These are phyloP conservation scores for Xerocomellus dryophilus DNA, from an alignment of 768 basidiomycete species.

Conservation along the genomic window DNA sequence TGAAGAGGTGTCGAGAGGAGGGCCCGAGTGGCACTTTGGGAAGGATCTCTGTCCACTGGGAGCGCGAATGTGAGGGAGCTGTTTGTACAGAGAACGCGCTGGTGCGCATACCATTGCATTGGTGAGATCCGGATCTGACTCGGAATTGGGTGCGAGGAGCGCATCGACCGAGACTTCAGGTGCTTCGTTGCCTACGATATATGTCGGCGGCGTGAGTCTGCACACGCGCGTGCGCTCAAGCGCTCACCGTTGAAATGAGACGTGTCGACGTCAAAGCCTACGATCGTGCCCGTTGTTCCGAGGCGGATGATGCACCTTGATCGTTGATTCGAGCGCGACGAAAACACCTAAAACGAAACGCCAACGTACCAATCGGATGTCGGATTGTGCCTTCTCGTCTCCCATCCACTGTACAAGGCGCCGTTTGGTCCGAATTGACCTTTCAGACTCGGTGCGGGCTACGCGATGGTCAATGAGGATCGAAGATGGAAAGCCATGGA, in stretches of 20 bases:
- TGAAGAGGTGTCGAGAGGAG: slow-evolving; percentile 85
- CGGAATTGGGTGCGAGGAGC: slow-evolving; percentile 42
- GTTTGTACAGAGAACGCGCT: not conserved
- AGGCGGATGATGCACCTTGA: slow-evolving; percentile 86
- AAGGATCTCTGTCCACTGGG: slow-evolving; percentile 78
- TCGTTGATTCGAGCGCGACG: not conserved
- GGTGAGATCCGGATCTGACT: slow-evolving; percentile 41
- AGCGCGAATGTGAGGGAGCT: not conserved
- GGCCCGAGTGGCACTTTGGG: slow-evolving; percentile 78
- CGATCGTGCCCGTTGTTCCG: slow-evolving; percentile 68
- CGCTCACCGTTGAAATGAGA: slow-evolving; percentile 82
- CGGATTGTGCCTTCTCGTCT: slow-evolving; percentile 85
- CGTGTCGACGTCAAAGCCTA: slow-evolving; percentile 92
- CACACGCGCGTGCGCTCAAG: not conserved
- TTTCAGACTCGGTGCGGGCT: slow-evolving; percentile 87
- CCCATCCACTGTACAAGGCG: slow-evolving; percentile 94
- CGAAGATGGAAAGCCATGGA: not conserved
- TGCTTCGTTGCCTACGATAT: slow-evolving; percentile 70
- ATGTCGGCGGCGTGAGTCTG: not conserved
- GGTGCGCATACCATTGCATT: slow-evolving; percentile 51
- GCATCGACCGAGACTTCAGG: slow-evolving; percentile 78
- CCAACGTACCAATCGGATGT: slow-evolving; percentile 74
- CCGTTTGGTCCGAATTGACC: slow-evolving; percentile 98
- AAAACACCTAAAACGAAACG: not conserved
- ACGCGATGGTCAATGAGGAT: not conserved